Conservation (phyloP, 176 grass and related monocot species). For the Musa troglodytarum region DNA sequence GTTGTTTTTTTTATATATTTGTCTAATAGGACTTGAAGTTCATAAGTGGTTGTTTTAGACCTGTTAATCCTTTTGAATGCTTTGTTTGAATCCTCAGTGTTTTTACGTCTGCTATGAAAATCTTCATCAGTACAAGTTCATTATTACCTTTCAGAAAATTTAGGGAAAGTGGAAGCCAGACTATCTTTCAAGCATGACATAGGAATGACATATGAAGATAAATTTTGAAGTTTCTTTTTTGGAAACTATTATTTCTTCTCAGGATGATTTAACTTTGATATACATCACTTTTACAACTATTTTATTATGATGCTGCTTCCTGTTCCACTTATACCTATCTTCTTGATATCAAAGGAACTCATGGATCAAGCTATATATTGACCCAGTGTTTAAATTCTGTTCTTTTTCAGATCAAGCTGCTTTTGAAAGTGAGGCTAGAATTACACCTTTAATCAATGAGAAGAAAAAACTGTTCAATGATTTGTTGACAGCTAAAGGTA, state of each 20-base stretch:
- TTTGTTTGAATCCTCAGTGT: too few species aligned
- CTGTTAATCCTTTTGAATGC: too few species aligned
- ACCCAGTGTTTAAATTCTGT: conserved; percentile 22
- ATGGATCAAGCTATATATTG: conserved; percentile 11
- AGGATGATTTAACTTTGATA: background rate
- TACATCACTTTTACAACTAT: background rate
- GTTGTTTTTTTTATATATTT: too few species aligned
- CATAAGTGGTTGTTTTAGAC: too few species aligned
- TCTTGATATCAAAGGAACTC: background rate
- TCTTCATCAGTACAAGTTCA: too few species aligned
- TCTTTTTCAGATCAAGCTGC: conserved; percentile 76
- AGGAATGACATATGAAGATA: too few species aligned
- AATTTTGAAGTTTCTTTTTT: background rate
- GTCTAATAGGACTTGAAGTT: too few species aligned
- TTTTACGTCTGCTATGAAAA: too few species aligned
- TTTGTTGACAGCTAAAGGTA: conserved; percentile 86
- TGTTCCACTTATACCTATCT: background rate
- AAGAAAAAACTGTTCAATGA: conserved; percentile 95
- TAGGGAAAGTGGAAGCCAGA: too few species aligned
- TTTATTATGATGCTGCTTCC: background rate
- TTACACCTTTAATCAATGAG: conserved; percentile 79
- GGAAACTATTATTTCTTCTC: background rate
- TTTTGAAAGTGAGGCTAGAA: conserved; percentile 87
- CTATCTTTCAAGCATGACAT: too few species aligned
- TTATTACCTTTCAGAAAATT: too few species aligned